These are phyloP conservation scores for Clitocybe nebularis DNA, from an alignment of 1,284 basidiomycete genomes.

Conservation along the genomic window DNA sequence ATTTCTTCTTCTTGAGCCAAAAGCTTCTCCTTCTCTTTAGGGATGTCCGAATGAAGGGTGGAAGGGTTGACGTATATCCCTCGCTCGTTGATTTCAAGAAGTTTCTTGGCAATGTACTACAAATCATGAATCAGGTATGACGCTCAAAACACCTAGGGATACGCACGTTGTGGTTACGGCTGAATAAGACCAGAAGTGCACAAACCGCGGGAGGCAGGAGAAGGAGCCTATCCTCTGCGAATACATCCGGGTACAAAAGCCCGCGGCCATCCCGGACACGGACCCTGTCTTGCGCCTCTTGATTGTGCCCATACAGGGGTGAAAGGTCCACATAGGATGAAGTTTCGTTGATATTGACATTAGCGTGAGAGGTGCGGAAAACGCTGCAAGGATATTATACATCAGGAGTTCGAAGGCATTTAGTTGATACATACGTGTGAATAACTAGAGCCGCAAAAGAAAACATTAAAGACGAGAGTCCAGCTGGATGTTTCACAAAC, in stretches of 20 bases:
- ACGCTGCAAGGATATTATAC: constrained; percentile 47
- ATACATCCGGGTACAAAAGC: constrained; percentile 62
- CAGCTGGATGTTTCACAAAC: constrained; percentile 75
- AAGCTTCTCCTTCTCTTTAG: constrained; percentile 30
- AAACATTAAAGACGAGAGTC: constrained; percentile 77
- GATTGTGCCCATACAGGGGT: constrained; percentile 72
- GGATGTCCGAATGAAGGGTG: constrained; percentile 32
- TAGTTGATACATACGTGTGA: constrained; percentile 49
- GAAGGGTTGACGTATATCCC: constrained; percentile 53
- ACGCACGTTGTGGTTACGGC: constrained; percentile 80
- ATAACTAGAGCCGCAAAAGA: constrained; percentile 80
- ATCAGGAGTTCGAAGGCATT: no score
- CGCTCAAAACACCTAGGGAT: constrained; percentile 1
- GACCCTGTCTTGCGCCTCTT: constrained; percentile 59
- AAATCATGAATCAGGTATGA: background rate
- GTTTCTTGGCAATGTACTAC: constrained; percentile 75
- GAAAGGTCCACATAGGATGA: constrained; percentile 85
- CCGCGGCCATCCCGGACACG: constrained; percentile 64
- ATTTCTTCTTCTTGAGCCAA: constrained; percentile 73
- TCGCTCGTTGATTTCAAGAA: constrained; percentile 78
- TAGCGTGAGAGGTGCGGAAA: constrained; percentile 67
- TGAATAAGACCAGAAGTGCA: constrained; percentile 75
- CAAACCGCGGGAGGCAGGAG: constrained; percentile 77
- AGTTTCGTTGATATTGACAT: constrained; percentile 76
- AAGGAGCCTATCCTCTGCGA: constrained; percentile 76